phyloP scores from a whole-genome alignment of 2,329 filamentous ascomycete genomes.

The Xylaria sp. region DNA sequence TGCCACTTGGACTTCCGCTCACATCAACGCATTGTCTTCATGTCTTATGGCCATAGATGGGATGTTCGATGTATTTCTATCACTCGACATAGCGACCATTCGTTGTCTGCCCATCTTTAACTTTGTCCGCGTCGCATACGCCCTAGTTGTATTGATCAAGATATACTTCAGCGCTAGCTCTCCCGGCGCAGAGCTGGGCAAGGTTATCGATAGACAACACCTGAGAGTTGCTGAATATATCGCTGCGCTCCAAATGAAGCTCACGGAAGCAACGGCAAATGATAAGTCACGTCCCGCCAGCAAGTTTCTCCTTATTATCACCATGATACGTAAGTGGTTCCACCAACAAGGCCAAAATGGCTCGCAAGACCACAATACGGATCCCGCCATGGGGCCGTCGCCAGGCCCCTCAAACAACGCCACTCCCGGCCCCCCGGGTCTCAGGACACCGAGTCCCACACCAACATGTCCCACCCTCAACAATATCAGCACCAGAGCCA shows the following conservation, averaged over 20 bases:
- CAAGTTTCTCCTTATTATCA: constrained; percentile 74
- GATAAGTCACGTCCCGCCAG: constrained; percentile 68
- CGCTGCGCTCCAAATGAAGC: constrained; percentile 71
- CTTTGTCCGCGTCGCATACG: constrained; percentile 74
- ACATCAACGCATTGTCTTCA: constrained; percentile 70
- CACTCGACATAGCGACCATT: constrained; percentile 62
- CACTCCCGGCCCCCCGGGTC: not conserved
- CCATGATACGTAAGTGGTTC: constrained; percentile 75
- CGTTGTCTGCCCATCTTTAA: constrained; percentile 72
- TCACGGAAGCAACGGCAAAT: constrained; percentile 66
- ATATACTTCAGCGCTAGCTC: constrained; percentile 71
- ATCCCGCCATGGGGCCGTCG: constrained; percentile 7
- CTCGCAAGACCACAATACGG: constrained; percentile 21
- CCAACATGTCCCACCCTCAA: constrained; percentile 24
- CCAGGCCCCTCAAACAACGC: constrained; percentile 7
- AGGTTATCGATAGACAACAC: constrained; percentile 69
- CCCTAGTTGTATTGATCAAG: constrained; percentile 74
- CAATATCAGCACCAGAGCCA: constrained; percentile 29
- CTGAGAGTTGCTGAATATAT: constrained; percentile 71
- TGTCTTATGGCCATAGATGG: constrained; percentile 70
- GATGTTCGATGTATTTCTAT: constrained; percentile 68
- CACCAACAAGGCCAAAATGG: constrained; percentile 50
- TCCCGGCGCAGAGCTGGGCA: constrained; percentile 69
- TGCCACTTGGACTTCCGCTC: constrained; percentile 55
- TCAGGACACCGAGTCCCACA: not conserved